Evolutionary conservation across 2,329 filamentous ascomycete species (phyloP), one percentile per base, ranked within the genome.

Genomic region (Aureobasidium sp.): DNA sequence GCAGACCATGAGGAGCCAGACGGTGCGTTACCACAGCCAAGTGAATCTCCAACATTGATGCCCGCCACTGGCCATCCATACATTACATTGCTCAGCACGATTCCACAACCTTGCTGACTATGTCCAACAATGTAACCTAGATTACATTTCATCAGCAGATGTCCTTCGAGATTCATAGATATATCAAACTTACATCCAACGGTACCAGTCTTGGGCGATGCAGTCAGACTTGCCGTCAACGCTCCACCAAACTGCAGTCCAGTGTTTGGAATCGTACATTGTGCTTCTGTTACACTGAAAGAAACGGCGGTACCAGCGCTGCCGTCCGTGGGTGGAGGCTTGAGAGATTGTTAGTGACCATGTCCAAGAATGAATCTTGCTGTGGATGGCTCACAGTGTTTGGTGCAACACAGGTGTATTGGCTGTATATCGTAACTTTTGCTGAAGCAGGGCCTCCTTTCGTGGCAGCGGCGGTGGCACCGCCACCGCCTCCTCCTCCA

Each of bases 401-500:
- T 1, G 51, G 51, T 31, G 51, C 51, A n/a, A 20, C 37, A 20
- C 51, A 55, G 5, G 36, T 31, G 25, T 55, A 55, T 41, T 20
- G 15, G 14, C 14, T 55, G 37, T 55, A 55, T 11, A 55, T 20
- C 2, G 51, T 55, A 11, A 55, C 51, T 31, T 41, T 41, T 42
- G 51, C 51, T 42, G 51, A 55, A 20, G 51, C 51, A 27, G 51
- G 51, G 14, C 51, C 51, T 25, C 51, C 51, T 17, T n/a, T 55
- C 17, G 36, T 55, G 37, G 36, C 25, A 29, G 45, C 27, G 7
- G 14, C 9, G 7, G 14, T 9, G 15, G 14, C 45, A 2, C 45
- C 45, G 3, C 45, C 45, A 44, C 42, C 42, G 5, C 42, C 42
- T 2, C 41, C 41, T 7, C 48, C 48, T 12, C 49, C 49, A 15